Conservation (phyloP, 2,329 filamentous ascomycete genomes). For the Ophiostoma tasmaniense region DNA sequence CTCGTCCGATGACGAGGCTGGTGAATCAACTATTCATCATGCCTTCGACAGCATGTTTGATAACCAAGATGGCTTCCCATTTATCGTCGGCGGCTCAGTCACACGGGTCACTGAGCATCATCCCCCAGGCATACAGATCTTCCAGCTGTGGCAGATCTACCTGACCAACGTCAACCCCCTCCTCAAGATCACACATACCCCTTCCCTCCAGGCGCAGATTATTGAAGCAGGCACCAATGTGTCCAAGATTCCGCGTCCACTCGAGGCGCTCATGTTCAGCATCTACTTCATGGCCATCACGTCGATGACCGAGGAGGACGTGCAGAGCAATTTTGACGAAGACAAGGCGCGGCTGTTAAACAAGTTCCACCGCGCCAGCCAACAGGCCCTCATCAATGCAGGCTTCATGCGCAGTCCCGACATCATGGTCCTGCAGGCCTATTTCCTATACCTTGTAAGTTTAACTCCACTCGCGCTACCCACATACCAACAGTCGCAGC, state of each 20-base stretch:
- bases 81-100: conserved; percentile 41
- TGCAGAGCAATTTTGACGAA: conserved; percentile 43
- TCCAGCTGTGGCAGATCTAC: conserved; percentile 61
- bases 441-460: conserved; percentile 49
- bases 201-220: conserved; percentile 55
- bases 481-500: conserved; percentile 24
- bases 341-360: conserved; percentile 41
- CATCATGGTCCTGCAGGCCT: conserved; percentile 57
- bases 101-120: conserved; percentile 40
- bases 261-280: conserved; percentile 61
- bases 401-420: conserved; percentile 60
- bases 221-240: conserved; percentile 52
- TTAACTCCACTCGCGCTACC: conserved; percentile 16
- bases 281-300: conserved; percentile 53
- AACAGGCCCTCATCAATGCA: conserved; percentile 58
- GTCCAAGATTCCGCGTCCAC: conserved; percentile 43
- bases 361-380: conserved; percentile 49
- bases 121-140: conserved; percentile 49
- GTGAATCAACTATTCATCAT: conserved; percentile 47
- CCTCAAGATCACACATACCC: conserved; percentile 59
- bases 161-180: conserved; percentile 62
- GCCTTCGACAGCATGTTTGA: conserved; percentile 53
- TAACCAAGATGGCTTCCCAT: conserved; percentile 49
- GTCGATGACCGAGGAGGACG: conserved; percentile 49
- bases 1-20: conserved; percentile 50